Percentiles rank a stretch among this genome's conserved stretches.
Conservation (phyloP, 495 filamentous ascomycete genomes). For the Penicillium manginii region DNA sequence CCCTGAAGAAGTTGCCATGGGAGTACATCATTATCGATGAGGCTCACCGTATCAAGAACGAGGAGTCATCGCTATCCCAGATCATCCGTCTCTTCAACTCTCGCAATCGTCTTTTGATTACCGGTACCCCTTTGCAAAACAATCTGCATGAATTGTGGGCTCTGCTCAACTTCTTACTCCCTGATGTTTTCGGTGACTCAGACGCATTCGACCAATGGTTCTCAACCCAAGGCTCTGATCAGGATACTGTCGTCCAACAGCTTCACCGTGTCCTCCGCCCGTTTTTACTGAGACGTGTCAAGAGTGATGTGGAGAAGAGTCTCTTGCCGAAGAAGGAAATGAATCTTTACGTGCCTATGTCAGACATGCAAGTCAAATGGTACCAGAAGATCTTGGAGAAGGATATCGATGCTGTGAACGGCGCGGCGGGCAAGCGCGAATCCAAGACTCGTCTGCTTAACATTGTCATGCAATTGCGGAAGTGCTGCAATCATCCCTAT, state of each 20-base stretch:
- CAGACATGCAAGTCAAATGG: conserved; percentile 99
- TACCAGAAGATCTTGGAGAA: conserved; percentile 99
- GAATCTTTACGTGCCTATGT: conserved; percentile 97
- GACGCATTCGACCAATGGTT: conserved; percentile 99
- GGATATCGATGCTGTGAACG: conserved; percentile 98
- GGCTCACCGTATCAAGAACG: conserved; percentile 99
- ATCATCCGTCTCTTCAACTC: conserved; percentile 98
- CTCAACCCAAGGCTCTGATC: conserved; percentile 81
- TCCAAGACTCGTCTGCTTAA: conserved; percentile 99
- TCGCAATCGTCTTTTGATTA: conserved; percentile 92
- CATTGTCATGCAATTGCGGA: conserved; percentile 99
- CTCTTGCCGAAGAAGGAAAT: conserved; percentile 96
- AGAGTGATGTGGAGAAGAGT: conserved; percentile 98
- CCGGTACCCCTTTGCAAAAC: conserved; percentile 96
- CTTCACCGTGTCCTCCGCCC: conserved; percentile 91
- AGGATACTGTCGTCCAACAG: conserved; percentile 96
- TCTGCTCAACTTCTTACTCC: conserved; percentile 92
- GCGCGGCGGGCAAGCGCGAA: conserved; percentile 92
- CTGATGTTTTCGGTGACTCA: conserved; percentile 96
- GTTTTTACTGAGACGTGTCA: conserved; percentile 94
- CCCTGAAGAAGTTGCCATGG: conserved; percentile 98
- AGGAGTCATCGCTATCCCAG: conserved; percentile 94
- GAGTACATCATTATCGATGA: conserved; percentile 99
- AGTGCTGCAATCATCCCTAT: conserved; percentile 99
- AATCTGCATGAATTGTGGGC: conserved; percentile 99